Base-by-base conservation (phyloP, 176 grass and related monocot genomes). In the Urochloa ruziziensis region DNA sequence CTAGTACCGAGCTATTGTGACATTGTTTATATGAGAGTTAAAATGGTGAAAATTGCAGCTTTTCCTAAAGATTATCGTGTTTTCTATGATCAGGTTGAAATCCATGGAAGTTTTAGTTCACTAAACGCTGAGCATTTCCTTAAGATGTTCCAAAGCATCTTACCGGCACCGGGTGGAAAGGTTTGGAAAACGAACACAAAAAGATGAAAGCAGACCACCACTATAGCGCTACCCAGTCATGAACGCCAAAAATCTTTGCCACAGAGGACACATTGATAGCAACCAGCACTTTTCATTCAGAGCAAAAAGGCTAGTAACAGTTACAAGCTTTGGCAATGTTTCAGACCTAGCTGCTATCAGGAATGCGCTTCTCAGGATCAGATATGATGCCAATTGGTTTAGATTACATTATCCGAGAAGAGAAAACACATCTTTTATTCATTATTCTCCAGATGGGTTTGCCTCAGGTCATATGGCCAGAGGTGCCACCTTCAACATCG, bases 131-230 rank as follows among this genome's bases (percentile, higher is more conserved):
- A 89, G 71, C 53, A 82, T 63, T 37, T 70, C 82, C 77, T 62
- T 19, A 85, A 85, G 77, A 56, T 76, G 70, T 77, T 89, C 82
- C 88, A 71, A 85, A 82, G 88, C 9, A 89, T 89, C 77, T 85
- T 19, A 37, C 42, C 39, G 11, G 52, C 4, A 53, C 11, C 23
- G 39, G 24, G 32, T 75, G 39, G 62, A 76, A 85, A 89, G 43
- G 70, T 19, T 62, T 32, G 5, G 18, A 37, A 80, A 79, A 49
- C 14, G 30, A 23, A 28, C 17, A 76, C 30, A 77, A 32, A 40
- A 71, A 40, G 65, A 64, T 48, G 54, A 48, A 47, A 85, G 34
- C 3, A 30, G 43, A 15, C 15, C 12, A n/a, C 34, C 23, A 58
- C 16, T 29, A 82, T 71, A 69, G 35, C 70, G 72, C 17, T 35